Conservation (phyloP, 495 filamentous ascomycete genomes). For the Thozetella sp. region DNA sequence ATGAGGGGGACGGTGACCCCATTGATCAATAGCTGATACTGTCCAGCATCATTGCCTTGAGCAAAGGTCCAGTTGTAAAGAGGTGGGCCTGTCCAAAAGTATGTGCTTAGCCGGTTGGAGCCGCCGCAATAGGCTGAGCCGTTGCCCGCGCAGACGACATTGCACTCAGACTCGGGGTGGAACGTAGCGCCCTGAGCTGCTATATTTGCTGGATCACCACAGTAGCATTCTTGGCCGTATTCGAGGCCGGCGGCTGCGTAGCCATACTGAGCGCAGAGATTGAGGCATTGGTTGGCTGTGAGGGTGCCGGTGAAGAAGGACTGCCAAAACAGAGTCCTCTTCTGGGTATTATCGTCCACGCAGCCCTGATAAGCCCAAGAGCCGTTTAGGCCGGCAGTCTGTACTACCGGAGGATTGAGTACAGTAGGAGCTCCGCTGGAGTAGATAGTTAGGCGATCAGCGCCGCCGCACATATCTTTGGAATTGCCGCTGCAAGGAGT, state of each 20-base stretch:
- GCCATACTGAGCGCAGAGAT: constrained; percentile 52
- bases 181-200: constrained; percentile 35
- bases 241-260: constrained; percentile 66
- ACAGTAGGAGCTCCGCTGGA: constrained; percentile 38
- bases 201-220: constrained; percentile 55
- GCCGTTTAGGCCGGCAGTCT: constrained; percentile 35
- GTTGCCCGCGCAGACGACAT: constrained; percentile 56
- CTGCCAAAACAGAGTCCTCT: constrained; percentile 63
- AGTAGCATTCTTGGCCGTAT: constrained; percentile 73
- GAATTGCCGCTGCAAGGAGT: constrained; percentile 47
- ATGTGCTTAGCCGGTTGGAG: constrained; percentile 53
- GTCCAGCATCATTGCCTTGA: constrained; percentile 53
- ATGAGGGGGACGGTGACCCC: constrained; percentile 65
- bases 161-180: constrained; percentile 55
- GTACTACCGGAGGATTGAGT: constrained; percentile 37
- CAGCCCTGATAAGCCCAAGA: constrained; percentile 70
- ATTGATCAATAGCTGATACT: constrained; percentile 59
- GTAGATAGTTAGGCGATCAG: constrained; percentile 41
- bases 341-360: constrained; percentile 54
- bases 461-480: constrained; percentile 40
- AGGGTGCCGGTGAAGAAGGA: constrained; percentile 48
- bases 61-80: constrained; percentile 58
- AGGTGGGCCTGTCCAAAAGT: constrained; percentile 56
- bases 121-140: constrained; percentile 56
- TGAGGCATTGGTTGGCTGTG: constrained; percentile 63